Base-by-base conservation (phyloP, 2,329 filamentous ascomycete genomes). In the Cladosporium colombiae region DNA sequence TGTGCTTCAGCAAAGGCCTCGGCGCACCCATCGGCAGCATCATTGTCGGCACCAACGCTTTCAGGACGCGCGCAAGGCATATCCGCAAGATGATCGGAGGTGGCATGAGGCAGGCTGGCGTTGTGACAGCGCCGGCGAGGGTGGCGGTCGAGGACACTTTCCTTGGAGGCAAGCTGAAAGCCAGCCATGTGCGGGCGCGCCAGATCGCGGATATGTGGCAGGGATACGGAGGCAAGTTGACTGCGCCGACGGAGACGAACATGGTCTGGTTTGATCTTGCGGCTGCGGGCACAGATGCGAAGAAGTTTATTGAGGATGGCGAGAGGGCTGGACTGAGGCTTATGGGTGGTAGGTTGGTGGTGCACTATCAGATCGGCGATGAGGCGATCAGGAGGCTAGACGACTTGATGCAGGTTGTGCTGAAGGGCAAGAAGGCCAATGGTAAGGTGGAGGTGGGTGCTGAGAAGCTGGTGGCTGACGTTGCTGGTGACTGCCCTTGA, bases 181-280 rank as follows among this genome's bases (percentile, higher is more conserved):
- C 81, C 59, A 86, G 84, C 10, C 90, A 94, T 76, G 78, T 79
- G 56, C 84, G 84, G 33, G 90, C 91, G 2, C 84, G 84, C 76
- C 81, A 81, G 70, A 81, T 93, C 27, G 87, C 84, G 29, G 79
- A 82, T 35, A 77, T 90, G 69, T 96, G 92, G 92, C 84, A 81
- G 5, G 80, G 79, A 18, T 81, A 88, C 61, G 92, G 92, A 5
- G 92, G 92, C 1, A 86, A 85, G 77, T 78, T 92, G 65, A 78
- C 83, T 23, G 83, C 89, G 66, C 89, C 90, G 0, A 89, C 91
- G 1, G 89, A 96, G 74, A 96, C 92, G n/a, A 96, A 96, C 79
- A 96, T 96, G 91, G 87, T 92, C 37, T 96, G 91, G 92, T 74
- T 96, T 66, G 89, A 96, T 76, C 80, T 95, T 18, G 84, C 87